Base-by-base conservation (phyloP, 305 asterid genomes). In the Fraxinus angustifolia region DNA sequence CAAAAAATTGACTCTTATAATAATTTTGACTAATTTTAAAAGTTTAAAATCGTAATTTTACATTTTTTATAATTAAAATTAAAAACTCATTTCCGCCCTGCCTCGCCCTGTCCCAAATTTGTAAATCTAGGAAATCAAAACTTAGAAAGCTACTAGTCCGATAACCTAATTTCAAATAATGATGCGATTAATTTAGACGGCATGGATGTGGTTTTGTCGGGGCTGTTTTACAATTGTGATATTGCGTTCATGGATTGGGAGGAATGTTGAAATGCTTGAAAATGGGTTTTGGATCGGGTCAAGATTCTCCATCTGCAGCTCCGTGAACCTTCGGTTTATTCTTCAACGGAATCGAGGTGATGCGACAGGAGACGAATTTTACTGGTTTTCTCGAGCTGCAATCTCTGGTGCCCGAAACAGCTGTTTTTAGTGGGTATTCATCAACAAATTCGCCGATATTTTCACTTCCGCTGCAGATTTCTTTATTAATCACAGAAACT, bases 241-340 rank as follows among this genome's bases (percentile, higher is more conserved):
- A 14, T 87, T 6, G 83, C 85, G 88, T 81, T 75, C 90, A 87
- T 75, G 88, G 88, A 36, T 83, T 84, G 79, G 84, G 82, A 62
- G 90, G 88, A 6, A 80, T 81, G 33, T 76, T 84, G 33, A 84
- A 72, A 8, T 80, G 83, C 62, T 17, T n/a, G 60, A 33, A 6
- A 17, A 6, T 0, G 7, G 70, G 30, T 58, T 58, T 58, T 6
- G 28, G 79, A 6, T 73, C 86, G 11, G 16, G 31, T 45, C 73
- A 65, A 42, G 73, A 21, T 26, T 26, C 72, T 21, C 16, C 60
- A 19, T 26, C 62, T 12, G 17, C 16, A 12, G 31, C 70, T 21
- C 31, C 70, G 31, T 17, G 31, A 60, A 31, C 28, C 75, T 21
- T 11, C 34, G 17, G 8, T n/a, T 74, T 16, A 1, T 11, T 74